Evolutionary conservation across 768 basidiomycete genomes (phyloP), one percentile per base, ranked within the genome.

Genomic region (Tremella mesenterica): DNA sequence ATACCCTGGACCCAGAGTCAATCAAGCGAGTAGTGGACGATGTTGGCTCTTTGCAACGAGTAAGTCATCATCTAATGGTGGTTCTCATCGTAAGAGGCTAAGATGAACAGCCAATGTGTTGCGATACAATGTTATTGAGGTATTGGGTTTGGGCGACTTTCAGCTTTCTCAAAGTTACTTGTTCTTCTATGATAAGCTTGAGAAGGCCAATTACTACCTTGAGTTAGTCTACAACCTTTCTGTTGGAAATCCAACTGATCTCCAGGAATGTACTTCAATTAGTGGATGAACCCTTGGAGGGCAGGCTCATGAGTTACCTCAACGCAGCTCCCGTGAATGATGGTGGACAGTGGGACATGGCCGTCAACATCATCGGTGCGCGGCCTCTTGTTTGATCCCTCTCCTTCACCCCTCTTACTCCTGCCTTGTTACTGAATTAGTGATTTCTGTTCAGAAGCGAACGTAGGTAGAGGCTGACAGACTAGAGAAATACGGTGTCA

Each of bases 31-130:
- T 68, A 86, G 84, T 53, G 92, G 92, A 0, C 78, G 92, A 44
- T 97, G 92, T 76, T 97, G 93, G 92, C 78, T 95, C 7, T 96
- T 96, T 71, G 87, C 91, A 1, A 86, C 88, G 6, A 91, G 88
- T 57, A 88, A 89, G 72, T 80, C 26, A 7, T 4, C 7, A 7
- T 21, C n/a, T 36, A 12, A 18, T 36, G 34, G 34, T 36, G 34
- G 12, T 36, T 18, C 34, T 36, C 34, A 12, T 12, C 18, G 23
- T 33, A n/a, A 26, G 2, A n/a, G 23, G 27, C 9, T n/a, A n/a
- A n/a, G n/a, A n/a, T n/a, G n/a, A n/a, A n/a, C 50, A 62, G 64
- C 68, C 50, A 71, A 73, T 45, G 66, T 89, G 23, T 77, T 90
- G 54, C 79, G 91, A 38, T 86, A 87, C 74, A 80, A 83, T 48